Evolutionary conservation across 2,329 filamentous ascomycete species (phyloP).

Genomic region (Rhexocercosporidium sp.): DNA sequence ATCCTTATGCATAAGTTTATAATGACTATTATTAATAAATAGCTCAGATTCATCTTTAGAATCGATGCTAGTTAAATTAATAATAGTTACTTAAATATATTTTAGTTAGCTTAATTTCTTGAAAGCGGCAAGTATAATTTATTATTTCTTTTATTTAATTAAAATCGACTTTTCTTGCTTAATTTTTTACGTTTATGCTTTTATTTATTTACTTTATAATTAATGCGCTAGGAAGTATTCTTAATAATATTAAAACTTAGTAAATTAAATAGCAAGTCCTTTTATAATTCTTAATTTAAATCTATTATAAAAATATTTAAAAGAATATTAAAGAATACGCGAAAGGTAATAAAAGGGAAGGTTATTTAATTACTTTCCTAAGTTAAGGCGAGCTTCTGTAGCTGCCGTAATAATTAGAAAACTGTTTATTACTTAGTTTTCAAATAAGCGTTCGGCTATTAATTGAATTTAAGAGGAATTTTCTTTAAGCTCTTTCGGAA

Average conservation of each 20-base stretch:
- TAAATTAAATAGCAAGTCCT: background rate
- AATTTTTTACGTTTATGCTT: background rate
- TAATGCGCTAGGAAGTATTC: background rate
- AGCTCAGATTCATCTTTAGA: too few relatives aligned
- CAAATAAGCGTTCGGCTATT: background rate
- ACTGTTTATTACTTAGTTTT: background rate
- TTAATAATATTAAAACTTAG: background rate
- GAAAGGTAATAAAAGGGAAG: conserved; percentile 9
- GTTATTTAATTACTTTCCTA: background rate
- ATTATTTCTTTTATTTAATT: background rate
- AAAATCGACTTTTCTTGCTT: background rate
- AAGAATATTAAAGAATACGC: conserved; percentile 17
- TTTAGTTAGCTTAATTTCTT: background rate
- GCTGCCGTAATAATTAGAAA: background rate
- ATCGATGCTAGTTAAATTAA: background rate
- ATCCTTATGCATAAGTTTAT: too few relatives aligned
- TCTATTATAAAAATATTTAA: conserved; percentile 10
- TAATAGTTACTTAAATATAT: background rate
- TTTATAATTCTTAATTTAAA: conserved; percentile 16
- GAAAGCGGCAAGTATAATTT: background rate
- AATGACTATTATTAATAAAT: too few relatives aligned
- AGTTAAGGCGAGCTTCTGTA: background rate
- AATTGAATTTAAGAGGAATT: background rate
- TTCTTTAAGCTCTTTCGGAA: background rate
- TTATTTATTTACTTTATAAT: background rate